Evolutionary conservation across 2,329 filamentous ascomycete genomes (phyloP).

Genomic region (Fusarium pseudoanthophilum): DNA sequence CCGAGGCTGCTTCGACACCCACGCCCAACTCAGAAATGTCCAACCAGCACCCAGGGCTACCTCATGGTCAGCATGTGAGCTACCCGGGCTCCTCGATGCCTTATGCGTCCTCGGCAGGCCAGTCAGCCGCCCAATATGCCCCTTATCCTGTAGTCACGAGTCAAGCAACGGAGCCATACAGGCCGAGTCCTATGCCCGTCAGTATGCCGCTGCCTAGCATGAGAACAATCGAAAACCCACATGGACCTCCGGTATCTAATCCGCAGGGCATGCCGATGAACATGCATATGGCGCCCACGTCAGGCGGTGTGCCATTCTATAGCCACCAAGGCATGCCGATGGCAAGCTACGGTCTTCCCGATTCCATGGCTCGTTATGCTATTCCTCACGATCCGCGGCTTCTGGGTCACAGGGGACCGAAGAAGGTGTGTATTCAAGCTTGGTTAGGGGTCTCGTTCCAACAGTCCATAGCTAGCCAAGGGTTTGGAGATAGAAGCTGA

Average conservation of each 20-base stretch:
- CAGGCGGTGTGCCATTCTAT: constrained; percentile 57
- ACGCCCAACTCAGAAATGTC: constrained; percentile 47
- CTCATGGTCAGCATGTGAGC: constrained; percentile 46
- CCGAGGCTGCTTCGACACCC: constrained; percentile 41
- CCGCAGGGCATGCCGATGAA: constrained; percentile 52
- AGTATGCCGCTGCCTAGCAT: constrained; percentile 54
- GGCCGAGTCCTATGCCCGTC: constrained; percentile 43
- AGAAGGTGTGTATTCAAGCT: constrained; percentile 62
- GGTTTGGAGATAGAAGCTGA: constrained; percentile 29
- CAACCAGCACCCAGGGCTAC: constrained; percentile 47
- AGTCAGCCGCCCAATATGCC: constrained; percentile 46
- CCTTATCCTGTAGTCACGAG: constrained; percentile 46
- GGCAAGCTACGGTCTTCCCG: constrained; percentile 56
- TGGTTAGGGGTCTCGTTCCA: neutral
- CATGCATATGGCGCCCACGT: constrained; percentile 45
- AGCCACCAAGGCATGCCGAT: constrained; percentile 51
- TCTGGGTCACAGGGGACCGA: constrained; percentile 61
- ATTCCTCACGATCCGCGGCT: constrained; percentile 62
- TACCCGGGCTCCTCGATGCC: constrained; percentile 43
- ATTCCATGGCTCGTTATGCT: constrained; percentile 58
- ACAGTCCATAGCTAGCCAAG: neutral
- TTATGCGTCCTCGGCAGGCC: constrained; percentile 38
- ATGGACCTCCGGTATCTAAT: constrained; percentile 46
- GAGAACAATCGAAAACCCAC: constrained; percentile 52
- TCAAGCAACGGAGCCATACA: constrained; percentile 46